Conservation (phyloP, 2,329 filamentous ascomycete species). For the Penicillium sp. region DNA sequence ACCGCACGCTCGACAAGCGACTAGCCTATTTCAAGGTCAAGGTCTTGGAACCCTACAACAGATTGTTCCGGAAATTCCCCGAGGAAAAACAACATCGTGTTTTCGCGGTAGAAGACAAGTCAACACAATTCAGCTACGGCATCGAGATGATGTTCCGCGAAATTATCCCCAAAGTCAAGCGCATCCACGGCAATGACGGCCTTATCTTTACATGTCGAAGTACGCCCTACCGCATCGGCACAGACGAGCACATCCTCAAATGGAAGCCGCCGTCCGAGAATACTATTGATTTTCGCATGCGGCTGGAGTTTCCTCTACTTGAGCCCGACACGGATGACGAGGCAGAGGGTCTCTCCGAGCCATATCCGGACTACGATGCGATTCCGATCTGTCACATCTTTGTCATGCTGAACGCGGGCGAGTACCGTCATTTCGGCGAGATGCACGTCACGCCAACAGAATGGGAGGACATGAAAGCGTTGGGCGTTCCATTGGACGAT, state of each 20-base stretch:
- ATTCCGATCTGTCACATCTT: conserved; percentile 68
- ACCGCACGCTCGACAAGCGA: conserved; percentile 77
- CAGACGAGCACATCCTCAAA: conserved; percentile 88
- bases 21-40: conserved; percentile 77
- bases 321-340: conserved; percentile 63
- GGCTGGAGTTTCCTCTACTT: conserved; percentile 66
- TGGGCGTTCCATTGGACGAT: conserved; percentile 72
- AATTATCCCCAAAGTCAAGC: conserved; percentile 69
- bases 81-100: conserved; percentile 64
- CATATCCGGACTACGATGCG: conserved; percentile 72
- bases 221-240: conserved; percentile 80
- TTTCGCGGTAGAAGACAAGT: conserved; percentile 81
- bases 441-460: conserved; percentile 68
- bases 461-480: conserved; percentile 73
- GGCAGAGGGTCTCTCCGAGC: conserved; percentile 57
- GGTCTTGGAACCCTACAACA: conserved; percentile 72
- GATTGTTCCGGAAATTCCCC: conserved; percentile 66
- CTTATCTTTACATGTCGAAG: conserved; percentile 95
- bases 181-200: conserved; percentile 82
- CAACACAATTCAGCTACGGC: conserved; percentile 81
- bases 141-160: conserved; percentile 88
- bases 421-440: conserved; percentile 61
- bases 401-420: conserved; percentile 59
- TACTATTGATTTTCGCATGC: conserved; percentile 83
- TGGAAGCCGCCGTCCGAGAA: conserved; percentile 97